Evolutionary conservation across 306 rosid species (phyloP).

Genomic region (Gillenia trifoliata): DNA sequence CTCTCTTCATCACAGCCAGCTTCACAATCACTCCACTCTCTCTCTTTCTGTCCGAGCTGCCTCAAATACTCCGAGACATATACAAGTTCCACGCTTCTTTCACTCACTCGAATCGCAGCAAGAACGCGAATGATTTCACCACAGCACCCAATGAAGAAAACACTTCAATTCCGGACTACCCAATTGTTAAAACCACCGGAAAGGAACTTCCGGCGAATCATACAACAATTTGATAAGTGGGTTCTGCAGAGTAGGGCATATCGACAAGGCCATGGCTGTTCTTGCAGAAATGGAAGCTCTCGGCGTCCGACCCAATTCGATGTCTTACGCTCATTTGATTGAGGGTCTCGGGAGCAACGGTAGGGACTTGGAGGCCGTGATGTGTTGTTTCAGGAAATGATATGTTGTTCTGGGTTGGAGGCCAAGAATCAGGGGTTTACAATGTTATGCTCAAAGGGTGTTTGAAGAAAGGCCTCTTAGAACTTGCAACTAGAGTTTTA

Average conservation of each 20-base stretch:
- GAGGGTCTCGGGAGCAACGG: slow-evolving; percentile 63
- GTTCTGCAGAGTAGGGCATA: slow-evolving; percentile 46
- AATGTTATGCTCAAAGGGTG: slow-evolving; percentile 61
- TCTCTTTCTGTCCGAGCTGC: slow-evolving; percentile 18
- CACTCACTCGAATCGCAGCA: slow-evolving; percentile 11
- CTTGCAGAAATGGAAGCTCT: slow-evolving; percentile 51
- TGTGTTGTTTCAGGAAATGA: slow-evolving; percentile 59
- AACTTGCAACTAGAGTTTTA: slow-evolving; percentile 39
- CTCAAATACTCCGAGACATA: slow-evolving; percentile 6
- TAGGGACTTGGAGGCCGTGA: slow-evolving; percentile 74
- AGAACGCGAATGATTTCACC: slow-evolving; percentile 17
- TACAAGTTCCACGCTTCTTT: slow-evolving; percentile 10
- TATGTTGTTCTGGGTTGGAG: slow-evolving; percentile 36
- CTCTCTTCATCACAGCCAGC: slow-evolving; percentile 23
- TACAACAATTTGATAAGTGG: slow-evolving; percentile 35
- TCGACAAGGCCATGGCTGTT: slow-evolving; percentile 56
- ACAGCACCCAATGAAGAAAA: slow-evolving; percentile 15
- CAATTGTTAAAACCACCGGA: slow-evolving; percentile 16
- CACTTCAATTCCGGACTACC: not conserved
- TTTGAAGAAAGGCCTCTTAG: slow-evolving; percentile 67
- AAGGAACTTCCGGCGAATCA: slow-evolving; percentile 45
- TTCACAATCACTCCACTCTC: slow-evolving; percentile 9
- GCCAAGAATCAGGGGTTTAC: slow-evolving; percentile 43
- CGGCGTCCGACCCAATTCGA: slow-evolving; percentile 40
- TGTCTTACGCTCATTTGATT: slow-evolving; percentile 42